A percentile compares a stretch with the other conserved stretches of the same genome.
Evolutionary conservation across 371 early-diverging fungal species (phyloP).

Genomic region (Fennellomyces sp.): DNA sequence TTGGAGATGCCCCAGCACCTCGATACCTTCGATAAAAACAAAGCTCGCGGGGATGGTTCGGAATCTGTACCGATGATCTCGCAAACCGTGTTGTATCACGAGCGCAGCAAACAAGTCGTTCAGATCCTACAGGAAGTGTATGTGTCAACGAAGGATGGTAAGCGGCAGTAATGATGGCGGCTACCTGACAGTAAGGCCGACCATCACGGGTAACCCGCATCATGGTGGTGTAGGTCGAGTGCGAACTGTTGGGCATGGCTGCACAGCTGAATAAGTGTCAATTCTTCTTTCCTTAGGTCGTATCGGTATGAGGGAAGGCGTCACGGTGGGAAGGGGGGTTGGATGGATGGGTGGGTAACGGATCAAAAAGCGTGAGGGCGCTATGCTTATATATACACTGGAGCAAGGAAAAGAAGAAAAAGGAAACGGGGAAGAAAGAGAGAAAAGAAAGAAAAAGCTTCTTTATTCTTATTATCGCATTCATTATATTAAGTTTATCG

Average conservation of each 20-base stretch:
- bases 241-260: constrained; percentile 16
- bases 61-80: constrained; percentile 52
- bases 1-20: constrained; percentile 48
- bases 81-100: constrained; percentile 38
- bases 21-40: constrained; percentile 56
- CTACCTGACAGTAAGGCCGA: constrained; percentile 35
- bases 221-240: constrained; percentile 25
- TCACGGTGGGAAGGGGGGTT: not conserved
- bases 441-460: constrained; percentile 8
- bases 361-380: too few relatives aligned
- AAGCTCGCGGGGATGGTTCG: constrained; percentile 56
- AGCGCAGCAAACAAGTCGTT: constrained; percentile 50
- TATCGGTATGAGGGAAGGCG: not conserved
- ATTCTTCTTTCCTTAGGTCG: too few relatives aligned
- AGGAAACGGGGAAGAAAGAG: not conserved
- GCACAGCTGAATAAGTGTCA: not conserved
- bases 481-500: constrained; percentile 5
- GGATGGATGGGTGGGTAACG: not conserved
- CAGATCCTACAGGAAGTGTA: constrained; percentile 29
- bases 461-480: constrained; percentile 15
- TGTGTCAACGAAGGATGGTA: too few relatives aligned
- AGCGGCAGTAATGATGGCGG: not conserved
- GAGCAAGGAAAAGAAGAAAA: not conserved
- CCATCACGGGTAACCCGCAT: constrained; percentile 40
- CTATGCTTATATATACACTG: too few relatives aligned